phyloP scores from a whole-genome alignment of 2,329 filamentous ascomycete species.

The Dryadomyces quercus-mongolicae region DNA sequence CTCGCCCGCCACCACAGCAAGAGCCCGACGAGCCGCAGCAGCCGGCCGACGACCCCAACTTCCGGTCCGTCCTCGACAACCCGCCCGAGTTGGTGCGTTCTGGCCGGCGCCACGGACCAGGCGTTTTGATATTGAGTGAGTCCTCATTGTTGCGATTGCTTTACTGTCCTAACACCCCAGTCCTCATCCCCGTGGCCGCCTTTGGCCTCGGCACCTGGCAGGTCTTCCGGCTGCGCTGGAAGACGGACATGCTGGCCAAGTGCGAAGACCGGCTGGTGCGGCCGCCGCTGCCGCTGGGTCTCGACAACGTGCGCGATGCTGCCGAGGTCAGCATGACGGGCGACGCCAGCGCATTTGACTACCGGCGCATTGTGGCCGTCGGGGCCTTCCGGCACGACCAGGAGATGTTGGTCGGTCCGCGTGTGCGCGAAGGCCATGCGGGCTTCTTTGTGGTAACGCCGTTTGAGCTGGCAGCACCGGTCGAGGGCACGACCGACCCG shows the following conservation, averaged over 20 bases:
- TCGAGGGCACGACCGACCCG: slow-evolving; percentile 15
- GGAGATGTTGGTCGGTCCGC: slow-evolving; percentile 92
- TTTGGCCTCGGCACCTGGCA: slow-evolving; percentile 92
- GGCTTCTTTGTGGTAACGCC: slow-evolving; percentile 90
- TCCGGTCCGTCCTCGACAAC: slow-evolving; percentile 77
- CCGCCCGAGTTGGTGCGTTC: slow-evolving; percentile 69
- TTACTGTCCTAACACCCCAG: slow-evolving; percentile 22
- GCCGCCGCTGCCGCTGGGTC: slow-evolving; percentile 65
- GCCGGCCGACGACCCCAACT: slow-evolving; percentile 63
- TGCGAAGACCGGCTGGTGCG: slow-evolving; percentile 86
- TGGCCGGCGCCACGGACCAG: slow-evolving; percentile 62
- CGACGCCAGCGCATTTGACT: slow-evolving; percentile 61
- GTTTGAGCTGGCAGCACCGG: slow-evolving; percentile 40
- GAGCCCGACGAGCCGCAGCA: slow-evolving; percentile 17
- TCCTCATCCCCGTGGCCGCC: slow-evolving; percentile 81
- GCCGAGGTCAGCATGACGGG: not conserved
- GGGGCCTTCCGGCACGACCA: slow-evolving; percentile 74
- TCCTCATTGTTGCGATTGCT: not conserved
- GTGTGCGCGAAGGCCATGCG: slow-evolving; percentile 78
- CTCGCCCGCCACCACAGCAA: not conserved
- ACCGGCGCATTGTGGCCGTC: slow-evolving; percentile 65
- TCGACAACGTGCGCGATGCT: slow-evolving; percentile 57
- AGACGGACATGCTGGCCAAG: slow-evolving; percentile 80
- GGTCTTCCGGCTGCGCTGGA: slow-evolving; percentile 85
- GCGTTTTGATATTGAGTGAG: slow-evolving; percentile 63